A percentile compares a stretch with the other conserved stretches of the same genome.
These are phyloP conservation scores for Starmerella davenportii DNA, from an alignment of 805 yeast species.

Conservation along the genomic window DNA sequence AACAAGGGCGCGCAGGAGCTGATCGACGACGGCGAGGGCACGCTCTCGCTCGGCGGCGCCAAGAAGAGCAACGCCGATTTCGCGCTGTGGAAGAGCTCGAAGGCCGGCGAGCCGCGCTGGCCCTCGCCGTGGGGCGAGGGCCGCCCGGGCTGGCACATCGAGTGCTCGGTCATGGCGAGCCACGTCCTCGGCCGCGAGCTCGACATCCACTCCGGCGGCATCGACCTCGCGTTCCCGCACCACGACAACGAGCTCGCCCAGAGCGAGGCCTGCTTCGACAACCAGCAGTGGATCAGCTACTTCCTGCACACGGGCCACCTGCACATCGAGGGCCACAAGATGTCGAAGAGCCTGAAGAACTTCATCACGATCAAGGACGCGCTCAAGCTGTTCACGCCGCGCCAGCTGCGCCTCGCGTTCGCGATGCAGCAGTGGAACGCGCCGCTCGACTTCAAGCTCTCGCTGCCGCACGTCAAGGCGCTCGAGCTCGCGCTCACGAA, in stretches of 20 bases:
- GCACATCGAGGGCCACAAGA: conserved; percentile 95
- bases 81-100: conserved; percentile 91
- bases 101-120: conserved; percentile 97
- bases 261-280: conserved; percentile 78
- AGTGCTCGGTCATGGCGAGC: conserved; percentile 96
- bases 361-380: conserved; percentile 92
- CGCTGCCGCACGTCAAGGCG: conserved; percentile 58
- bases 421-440: conserved; percentile 85
- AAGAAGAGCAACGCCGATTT: conserved; percentile 71
- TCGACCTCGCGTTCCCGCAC: conserved; percentile 95
- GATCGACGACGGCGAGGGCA: conserved; percentile 90
- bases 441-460: conserved; percentile 79
- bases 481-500: conserved; percentile 59
- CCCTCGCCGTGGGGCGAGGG: conserved; percentile 92
- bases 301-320: conserved; percentile 94
- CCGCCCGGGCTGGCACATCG: conserved; percentile 99
- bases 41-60: conserved; percentile 36
- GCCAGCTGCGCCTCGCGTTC: conserved; percentile 82
- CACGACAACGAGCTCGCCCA: conserved; percentile 98
- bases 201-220: conserved; percentile 94
- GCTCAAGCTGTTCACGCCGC: conserved; percentile 43
- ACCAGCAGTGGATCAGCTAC: conserved; percentile 90
- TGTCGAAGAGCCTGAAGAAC: conserved; percentile 89
- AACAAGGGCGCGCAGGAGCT: conserved; percentile 74
- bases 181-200: conserved; percentile 65